These are phyloP conservation scores for Geosiphon pyriformis DNA, from an alignment of 192 early-diverging fungal genomes.

Conservation along the genomic window DNA sequence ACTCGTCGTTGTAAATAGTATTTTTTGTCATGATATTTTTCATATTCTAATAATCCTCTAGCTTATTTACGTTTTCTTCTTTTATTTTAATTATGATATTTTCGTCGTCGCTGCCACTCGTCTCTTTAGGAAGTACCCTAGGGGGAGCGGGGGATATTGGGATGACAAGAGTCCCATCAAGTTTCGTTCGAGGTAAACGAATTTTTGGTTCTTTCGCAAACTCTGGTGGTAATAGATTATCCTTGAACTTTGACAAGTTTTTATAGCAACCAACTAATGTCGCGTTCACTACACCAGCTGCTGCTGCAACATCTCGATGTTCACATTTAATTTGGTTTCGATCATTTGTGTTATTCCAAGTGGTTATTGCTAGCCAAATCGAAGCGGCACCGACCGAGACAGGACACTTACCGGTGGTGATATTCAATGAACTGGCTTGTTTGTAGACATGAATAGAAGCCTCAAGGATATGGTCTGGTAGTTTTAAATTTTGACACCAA, in stretches of 20 bases:
- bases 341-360: constrained; percentile 45
- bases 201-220: constrained; percentile 31
- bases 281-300: constrained; percentile 53
- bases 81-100: too few species aligned
- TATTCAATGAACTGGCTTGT: constrained; percentile 49
- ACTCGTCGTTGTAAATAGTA: too few species aligned
- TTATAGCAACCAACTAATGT: constrained; percentile 56
- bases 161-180: neutral
- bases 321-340: constrained; percentile 38
- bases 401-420: constrained; percentile 61
- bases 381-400: constrained; percentile 58
- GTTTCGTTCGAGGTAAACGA: neutral
- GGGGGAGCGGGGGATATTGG: too few species aligned
- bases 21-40: too few species aligned
- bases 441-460: constrained; percentile 50
- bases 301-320: constrained; percentile 50
- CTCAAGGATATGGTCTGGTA: constrained; percentile 44
- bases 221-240: constrained; percentile 32
- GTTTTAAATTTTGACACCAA: constrained; percentile 52
- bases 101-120: too few species aligned
- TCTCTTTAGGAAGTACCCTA: too few species aligned
- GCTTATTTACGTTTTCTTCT: too few species aligned
- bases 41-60: too few species aligned
- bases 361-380: constrained; percentile 54
- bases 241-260: constrained; percentile 36